Conservation (phyloP, 73 alveolate species). For the Symbiodinium pilosum region DNA sequence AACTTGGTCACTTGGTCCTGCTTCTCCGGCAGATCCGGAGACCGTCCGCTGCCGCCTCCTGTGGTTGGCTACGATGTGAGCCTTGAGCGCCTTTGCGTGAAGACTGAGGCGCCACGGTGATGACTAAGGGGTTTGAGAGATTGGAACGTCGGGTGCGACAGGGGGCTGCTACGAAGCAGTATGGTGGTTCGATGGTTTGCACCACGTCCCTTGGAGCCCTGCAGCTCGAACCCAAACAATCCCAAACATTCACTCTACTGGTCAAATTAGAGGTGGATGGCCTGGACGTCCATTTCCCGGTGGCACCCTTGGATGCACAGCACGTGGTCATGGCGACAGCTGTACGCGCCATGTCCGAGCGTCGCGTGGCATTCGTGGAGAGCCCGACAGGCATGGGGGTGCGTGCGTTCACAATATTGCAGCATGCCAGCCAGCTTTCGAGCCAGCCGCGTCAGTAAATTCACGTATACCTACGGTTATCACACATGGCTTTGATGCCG, state of each 20-base stretch:
- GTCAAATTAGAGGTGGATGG: conserved; percentile 7
- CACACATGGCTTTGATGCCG: too few relatives aligned
- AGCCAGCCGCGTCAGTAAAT: too few relatives aligned
- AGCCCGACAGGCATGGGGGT: conserved; percentile 66
- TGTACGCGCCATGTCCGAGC: not conserved
- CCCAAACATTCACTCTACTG: too few relatives aligned
- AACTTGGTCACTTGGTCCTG: too few relatives aligned
- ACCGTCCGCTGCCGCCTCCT: conserved; percentile 53
- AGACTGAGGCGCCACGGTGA: not conserved
- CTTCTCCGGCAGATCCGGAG: conserved; percentile 25
- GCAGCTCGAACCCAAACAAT: not conserved
- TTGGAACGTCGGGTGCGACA: too few relatives aligned
- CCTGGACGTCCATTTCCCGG: conserved; percentile 6
- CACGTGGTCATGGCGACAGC: conserved; percentile 47
- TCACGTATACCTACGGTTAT: too few relatives aligned
- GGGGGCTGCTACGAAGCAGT: too few relatives aligned
- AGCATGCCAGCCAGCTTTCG: too few relatives aligned
- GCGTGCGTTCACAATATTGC: too few relatives aligned
- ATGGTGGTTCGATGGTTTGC: too few relatives aligned
- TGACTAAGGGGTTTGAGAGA: too few relatives aligned
- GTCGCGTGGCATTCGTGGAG: conserved; percentile 44
- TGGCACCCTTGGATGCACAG: conserved; percentile 38
- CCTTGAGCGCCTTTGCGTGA: not conserved
- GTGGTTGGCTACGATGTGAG: conserved; percentile 73
- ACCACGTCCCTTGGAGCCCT: not conserved